Conservation (phyloP, 1,139 yeast genomes). For the Cylindricascospora bacillispora region DNA sequence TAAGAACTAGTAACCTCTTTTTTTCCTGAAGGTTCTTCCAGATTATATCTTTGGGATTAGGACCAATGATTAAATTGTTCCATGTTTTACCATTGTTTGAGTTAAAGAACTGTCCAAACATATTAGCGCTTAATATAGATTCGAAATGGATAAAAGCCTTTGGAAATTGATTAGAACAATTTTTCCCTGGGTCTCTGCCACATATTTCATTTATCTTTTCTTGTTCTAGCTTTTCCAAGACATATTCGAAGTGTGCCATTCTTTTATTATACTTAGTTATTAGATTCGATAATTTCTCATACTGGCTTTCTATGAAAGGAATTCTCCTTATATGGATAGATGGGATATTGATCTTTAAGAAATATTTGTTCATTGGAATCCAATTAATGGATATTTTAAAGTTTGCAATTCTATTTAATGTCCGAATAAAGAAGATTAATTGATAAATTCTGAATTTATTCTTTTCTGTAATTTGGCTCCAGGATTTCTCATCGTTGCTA, state of each 20-base stretch:
- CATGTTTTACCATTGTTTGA: conserved; percentile 33
- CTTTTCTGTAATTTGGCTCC: neutral
- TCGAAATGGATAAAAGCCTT: conserved; percentile 44
- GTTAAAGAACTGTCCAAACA: conserved; percentile 43
- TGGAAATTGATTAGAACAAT: too few species aligned
- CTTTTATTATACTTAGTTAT: neutral
- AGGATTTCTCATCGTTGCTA: neutral
- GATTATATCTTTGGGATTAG: conserved; percentile 44
- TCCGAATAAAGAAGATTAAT: neutral
- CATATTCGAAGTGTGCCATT: neutral
- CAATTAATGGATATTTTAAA: neutral
- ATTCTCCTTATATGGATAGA: conserved; percentile 1
- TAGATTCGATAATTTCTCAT: conserved; percentile 1
- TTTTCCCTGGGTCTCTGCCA: too few species aligned
- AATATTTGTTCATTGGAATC: neutral
- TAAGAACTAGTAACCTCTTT: conserved; percentile 25
- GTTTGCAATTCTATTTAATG: neutral
- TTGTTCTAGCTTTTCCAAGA: neutral
- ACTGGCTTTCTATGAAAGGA: conserved; percentile 2
- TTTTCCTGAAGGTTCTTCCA: conserved; percentile 42
- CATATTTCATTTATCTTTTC: conserved; percentile 1
- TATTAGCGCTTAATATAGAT: conserved; percentile 35
- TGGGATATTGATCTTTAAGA: neutral
- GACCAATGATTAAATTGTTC: conserved; percentile 34
- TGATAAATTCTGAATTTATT: neutral